Conservation (phyloP, 108 stramenopile genomes). For the Fistulifera solaris region DNA sequence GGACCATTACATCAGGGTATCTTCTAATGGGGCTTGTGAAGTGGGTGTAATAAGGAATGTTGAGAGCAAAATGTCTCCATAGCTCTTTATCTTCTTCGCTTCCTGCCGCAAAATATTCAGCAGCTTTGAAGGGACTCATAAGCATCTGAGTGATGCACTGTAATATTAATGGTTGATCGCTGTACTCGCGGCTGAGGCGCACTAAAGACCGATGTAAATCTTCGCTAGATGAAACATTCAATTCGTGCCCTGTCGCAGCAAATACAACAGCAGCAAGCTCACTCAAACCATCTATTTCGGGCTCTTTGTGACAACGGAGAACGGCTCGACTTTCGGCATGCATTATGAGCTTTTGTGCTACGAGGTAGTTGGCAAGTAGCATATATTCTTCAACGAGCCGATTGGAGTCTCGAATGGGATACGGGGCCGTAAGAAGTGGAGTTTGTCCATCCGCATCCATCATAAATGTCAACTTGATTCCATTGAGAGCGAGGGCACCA, state of each 20-base stretch:
- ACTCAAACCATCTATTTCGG: slow-evolving; percentile 36
- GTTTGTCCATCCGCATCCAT: slow-evolving; percentile 84
- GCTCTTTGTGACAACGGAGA: slow-evolving; percentile 66
- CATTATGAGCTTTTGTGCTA: slow-evolving; percentile 86
- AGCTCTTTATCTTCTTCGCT: slow-evolving; percentile 23
- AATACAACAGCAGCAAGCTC: slow-evolving; percentile 57
- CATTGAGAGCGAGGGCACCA: slow-evolving; percentile 86
- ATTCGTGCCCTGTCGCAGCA: slow-evolving; percentile 44
- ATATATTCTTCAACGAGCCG: slow-evolving; percentile 96
- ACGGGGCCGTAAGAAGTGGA: slow-evolving; percentile 67
- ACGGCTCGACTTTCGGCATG: slow-evolving; percentile 70
- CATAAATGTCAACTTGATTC: slow-evolving; percentile 84
- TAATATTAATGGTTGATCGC: slow-evolving; percentile 49
- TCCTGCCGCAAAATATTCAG: slow-evolving; percentile 88
- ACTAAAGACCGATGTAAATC: slow-evolving; percentile 74
- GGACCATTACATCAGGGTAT: slow-evolving; percentile 94
- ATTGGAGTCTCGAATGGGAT: slow-evolving; percentile 91
- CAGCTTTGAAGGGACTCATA: slow-evolving; percentile 85
- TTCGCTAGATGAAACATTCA: slow-evolving; percentile 52
- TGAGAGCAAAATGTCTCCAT: slow-evolving; percentile 89
- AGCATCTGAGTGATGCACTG: slow-evolving; percentile 80
- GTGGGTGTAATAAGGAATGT: slow-evolving; percentile 98
- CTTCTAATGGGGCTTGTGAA: slow-evolving; percentile 93
- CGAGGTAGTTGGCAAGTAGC: slow-evolving; percentile 95
- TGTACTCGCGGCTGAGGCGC: slow-evolving; percentile 50